phyloP scores from a whole-genome alignment of 148 eudicot species.

The Camellia granthamiana region DNA sequence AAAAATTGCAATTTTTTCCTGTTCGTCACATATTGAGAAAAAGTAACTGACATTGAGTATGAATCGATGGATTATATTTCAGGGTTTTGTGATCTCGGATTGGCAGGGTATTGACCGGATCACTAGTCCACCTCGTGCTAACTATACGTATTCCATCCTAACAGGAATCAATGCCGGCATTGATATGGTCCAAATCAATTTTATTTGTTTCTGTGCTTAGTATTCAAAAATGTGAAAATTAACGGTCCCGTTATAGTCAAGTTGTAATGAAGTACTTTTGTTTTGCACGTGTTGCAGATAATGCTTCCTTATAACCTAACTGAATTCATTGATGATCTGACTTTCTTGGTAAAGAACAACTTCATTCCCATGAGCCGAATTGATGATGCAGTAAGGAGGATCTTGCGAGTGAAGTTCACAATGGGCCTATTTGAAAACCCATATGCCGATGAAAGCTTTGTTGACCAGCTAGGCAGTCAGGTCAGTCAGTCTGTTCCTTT shows the following conservation, averaged over 20 bases:
- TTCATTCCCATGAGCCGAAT: slow-evolving; percentile 38
- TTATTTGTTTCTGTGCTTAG: neutral
- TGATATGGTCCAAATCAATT: slow-evolving; percentile 50
- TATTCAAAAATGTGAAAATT: neutral
- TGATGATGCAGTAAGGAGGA: slow-evolving; percentile 47
- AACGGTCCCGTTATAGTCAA: neutral
- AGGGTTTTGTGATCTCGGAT: slow-evolving; percentile 83
- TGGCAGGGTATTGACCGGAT: slow-evolving; percentile 64
- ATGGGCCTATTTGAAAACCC: slow-evolving; percentile 50
- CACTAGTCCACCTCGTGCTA: slow-evolving; percentile 62
- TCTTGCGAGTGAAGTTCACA: slow-evolving; percentile 40
- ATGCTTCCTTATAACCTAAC: slow-evolving; percentile 40
- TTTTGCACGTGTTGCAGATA: slow-evolving; percentile 34
- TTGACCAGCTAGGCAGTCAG: slow-evolving; percentile 40
- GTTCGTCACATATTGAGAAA: neutral
- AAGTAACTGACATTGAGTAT: too few species aligned
- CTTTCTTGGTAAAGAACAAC: slow-evolving; percentile 35
- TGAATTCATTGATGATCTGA: slow-evolving; percentile 35
- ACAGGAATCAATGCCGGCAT: slow-evolving; percentile 60
- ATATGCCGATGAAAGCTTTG: slow-evolving; percentile 37
- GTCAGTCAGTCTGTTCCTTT: slow-evolving; percentile 4
- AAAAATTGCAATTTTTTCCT: neutral
- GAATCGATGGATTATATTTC: slow-evolving; percentile 16
- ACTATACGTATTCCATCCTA: slow-evolving; percentile 49
- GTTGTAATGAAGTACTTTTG: neutral